Conservation (phyloP, 345 rosid genomes). For the Litchi chinensis region DNA sequence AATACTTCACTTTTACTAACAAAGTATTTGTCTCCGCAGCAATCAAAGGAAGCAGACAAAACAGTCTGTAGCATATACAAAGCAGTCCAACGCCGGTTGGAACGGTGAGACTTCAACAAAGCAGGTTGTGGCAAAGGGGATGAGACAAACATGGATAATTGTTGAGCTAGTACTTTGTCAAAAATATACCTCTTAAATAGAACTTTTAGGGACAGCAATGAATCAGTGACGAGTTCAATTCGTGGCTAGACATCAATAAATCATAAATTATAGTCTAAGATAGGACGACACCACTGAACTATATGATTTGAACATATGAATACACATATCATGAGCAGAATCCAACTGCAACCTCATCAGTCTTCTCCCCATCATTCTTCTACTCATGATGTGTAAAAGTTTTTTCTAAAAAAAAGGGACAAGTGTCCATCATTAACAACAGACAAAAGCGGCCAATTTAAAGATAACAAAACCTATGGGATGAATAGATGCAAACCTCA, state of each 20-base stretch:
- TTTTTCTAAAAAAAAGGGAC: too few relatives aligned
- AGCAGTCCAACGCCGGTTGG: conserved; percentile 66
- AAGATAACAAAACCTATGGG: conserved; percentile 7
- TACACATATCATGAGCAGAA: background rate
- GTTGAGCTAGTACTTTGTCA: conserved; percentile 58
- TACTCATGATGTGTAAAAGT: too few relatives aligned
- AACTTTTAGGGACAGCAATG: conserved; percentile 66
- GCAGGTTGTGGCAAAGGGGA: conserved; percentile 71
- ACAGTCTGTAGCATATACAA: conserved; percentile 72
- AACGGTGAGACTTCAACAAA: conserved; percentile 44
- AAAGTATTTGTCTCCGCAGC: conserved; percentile 56
- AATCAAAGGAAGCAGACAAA: conserved; percentile 63
- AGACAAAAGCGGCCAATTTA: conserved; percentile 9
- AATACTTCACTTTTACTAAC: conserved; percentile 61
- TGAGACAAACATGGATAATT: conserved; percentile 72
- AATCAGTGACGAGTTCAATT: conserved; percentile 59
- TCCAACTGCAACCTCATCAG: too few relatives aligned
- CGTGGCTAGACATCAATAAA: background rate
- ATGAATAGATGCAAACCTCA: conserved; percentile 65
- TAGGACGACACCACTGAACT: background rate
- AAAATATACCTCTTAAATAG: conserved; percentile 58
- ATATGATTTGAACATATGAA: background rate
- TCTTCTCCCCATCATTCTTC: too few relatives aligned
- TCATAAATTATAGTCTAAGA: background rate
- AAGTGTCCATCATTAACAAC: background rate